A percentile compares a stretch with the other conserved stretches of the same genome.
Evolutionary conservation across 164 flowering plant species (phyloP).

Genomic region (Aristolochia fimbriata): DNA sequence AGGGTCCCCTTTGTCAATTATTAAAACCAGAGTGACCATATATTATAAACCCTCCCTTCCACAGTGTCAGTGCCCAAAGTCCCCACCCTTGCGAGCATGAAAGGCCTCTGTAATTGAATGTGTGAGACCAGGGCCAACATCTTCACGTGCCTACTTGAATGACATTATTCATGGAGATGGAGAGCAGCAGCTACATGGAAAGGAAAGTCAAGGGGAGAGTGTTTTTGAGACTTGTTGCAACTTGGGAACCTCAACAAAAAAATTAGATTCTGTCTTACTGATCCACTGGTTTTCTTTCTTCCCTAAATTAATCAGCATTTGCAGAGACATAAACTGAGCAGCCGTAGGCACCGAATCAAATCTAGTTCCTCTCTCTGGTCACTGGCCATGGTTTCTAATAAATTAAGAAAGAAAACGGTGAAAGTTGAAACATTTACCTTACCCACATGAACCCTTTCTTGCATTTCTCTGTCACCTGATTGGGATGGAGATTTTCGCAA

Average conservation of each 20-base stretch:
- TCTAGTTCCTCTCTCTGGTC: too few species aligned
- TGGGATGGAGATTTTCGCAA: too few species aligned
- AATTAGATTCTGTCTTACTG: background rate
- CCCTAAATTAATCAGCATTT: background rate
- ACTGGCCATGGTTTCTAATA: too few species aligned
- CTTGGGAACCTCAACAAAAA: background rate
- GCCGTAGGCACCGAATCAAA: too few species aligned
- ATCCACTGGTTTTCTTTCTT: background rate
- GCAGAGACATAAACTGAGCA: too few species aligned
- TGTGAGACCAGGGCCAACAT: constrained; percentile 7
- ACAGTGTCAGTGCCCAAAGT: background rate
- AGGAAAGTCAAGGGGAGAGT: background rate
- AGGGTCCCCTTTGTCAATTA: constrained; percentile 1
- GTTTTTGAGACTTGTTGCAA: background rate
- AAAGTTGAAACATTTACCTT: too few species aligned
- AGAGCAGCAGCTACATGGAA: background rate
- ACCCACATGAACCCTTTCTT: too few species aligned
- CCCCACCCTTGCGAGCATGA: background rate
- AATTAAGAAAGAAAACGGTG: too few species aligned
- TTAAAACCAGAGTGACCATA: constrained; percentile 1
- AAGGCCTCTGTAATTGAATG: constrained; percentile 1
- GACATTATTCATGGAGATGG: background rate
- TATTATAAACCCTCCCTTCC: background rate
- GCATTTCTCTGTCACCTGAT: too few species aligned
- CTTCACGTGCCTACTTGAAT: constrained; percentile 6